Conservation (phyloP, 2,329 filamentous ascomycete species). For the Teratosphaeria pseudoeucalypti region DNA sequence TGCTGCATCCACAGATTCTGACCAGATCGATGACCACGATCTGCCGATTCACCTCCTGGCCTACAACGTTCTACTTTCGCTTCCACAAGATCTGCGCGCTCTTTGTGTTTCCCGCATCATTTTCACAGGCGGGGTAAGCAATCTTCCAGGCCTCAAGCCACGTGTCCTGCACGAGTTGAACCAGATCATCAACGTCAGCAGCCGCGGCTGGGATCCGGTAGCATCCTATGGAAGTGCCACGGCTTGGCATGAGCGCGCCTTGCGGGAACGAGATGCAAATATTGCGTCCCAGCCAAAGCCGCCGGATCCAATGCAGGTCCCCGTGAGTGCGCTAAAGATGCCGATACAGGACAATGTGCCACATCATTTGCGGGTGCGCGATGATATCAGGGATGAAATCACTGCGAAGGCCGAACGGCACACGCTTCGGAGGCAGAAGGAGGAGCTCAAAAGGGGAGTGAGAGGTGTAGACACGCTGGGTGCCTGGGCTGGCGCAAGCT, state of each 20-base stretch:
- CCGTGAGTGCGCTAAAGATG: slow-evolving; percentile 13
- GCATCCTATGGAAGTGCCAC: slow-evolving; percentile 52
- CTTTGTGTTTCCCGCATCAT: slow-evolving; percentile 82
- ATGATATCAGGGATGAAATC: slow-evolving; percentile 33
- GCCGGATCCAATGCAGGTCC: slow-evolving; percentile 1
- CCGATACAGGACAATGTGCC: slow-evolving; percentile 15
- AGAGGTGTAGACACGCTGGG: slow-evolving; percentile 60
- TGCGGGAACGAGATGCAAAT: slow-evolving; percentile 4
- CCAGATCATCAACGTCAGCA: slow-evolving; percentile 46
- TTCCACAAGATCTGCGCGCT: slow-evolving; percentile 73
- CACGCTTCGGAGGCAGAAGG: slow-evolving; percentile 27
- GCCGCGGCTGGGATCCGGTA: slow-evolving; percentile 68
- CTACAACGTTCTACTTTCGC: slow-evolving; percentile 61
- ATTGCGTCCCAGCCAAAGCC: not conserved
- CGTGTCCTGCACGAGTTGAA: slow-evolving; percentile 68
- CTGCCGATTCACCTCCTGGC: slow-evolving; percentile 65
- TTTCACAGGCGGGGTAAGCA: slow-evolving; percentile 71
- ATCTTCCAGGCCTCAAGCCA: slow-evolving; percentile 66
- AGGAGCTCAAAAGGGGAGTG: slow-evolving; percentile 45
- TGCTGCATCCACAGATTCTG: slow-evolving; percentile 39
- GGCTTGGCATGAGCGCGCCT: slow-evolving; percentile 3
- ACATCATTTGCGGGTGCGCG: slow-evolving; percentile 16
- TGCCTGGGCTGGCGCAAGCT: slow-evolving; percentile 63
- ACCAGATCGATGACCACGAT: slow-evolving; percentile 76
- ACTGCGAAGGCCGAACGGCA: slow-evolving; percentile 47